Evolutionary conservation across 306 rosid genomes (phyloP), one percentile per base, ranked within the genome.

Genomic region (Prunus mira): DNA sequence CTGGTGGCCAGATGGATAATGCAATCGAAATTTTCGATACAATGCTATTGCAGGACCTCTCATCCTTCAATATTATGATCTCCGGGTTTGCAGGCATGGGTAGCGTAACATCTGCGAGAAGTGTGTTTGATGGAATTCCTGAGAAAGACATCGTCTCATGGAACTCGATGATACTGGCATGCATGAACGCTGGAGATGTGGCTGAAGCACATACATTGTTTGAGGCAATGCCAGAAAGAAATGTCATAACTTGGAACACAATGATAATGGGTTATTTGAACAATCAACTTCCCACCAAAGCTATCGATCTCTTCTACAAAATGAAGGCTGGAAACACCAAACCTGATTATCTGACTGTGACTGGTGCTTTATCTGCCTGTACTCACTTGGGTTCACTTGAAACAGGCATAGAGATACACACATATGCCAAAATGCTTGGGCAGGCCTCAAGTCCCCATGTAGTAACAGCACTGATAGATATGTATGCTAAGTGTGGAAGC

Each of bases 401-500:
- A 73, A 61, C 34, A 41, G 86, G 86, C 47, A 12, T 6, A 18
- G n/a, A 63, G 24, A 54, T 69, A 62, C 82, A 82, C 69, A 43
- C 51, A 1, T 46, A 74, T 18, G 72, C 82, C 0, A 69, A 71
- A 69, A 65, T n/a, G n/a, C 76, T 47, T 0, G 32, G 56, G 55
- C 74, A 61, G 60, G 69, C 65, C 47, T 74, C 77, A 0, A 77
- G 69, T 50, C 82, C 82, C 34, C 82, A 74, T 64, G 82, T 74
- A 19, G 72, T 64, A 30, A 74, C 86, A 51, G 80, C 80, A 22
- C 43, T 78, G 22, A 78, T 78, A 63, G 82, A 68, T 67, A 78
- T 82, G 86, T 78, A 82, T 56, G 79, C 86, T 45, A 78, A 78
- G 73, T 82, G 86, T 41, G 86, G 86, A 43, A 74, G 76, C 74